These are phyloP conservation scores for Coniferiporia weirii DNA, from an alignment of 1,284 basidiomycete species.

Conservation along the genomic window DNA sequence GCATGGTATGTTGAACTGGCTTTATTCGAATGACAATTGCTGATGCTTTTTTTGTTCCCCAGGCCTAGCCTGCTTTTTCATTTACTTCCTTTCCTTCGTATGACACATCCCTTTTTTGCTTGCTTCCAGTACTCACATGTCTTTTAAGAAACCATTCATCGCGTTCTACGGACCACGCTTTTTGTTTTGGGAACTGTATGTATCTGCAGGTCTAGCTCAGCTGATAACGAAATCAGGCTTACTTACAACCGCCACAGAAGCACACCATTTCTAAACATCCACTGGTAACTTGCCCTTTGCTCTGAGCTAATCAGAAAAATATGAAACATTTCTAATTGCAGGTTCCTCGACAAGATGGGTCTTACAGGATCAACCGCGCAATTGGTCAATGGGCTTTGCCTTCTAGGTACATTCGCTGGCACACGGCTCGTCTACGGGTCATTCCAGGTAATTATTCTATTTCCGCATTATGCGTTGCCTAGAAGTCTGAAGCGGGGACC, in stretches of 20 bases:
- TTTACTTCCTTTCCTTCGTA: slow-evolving; percentile 59
- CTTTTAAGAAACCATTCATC: slow-evolving; percentile 59
- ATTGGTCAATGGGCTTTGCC: slow-evolving; percentile 56
- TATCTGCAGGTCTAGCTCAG: slow-evolving; percentile 14
- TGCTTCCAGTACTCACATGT: slow-evolving; percentile 12
- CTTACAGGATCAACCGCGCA: slow-evolving; percentile 62
- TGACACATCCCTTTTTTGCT: slow-evolving; percentile 26
- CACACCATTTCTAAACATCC: slow-evolving; percentile 74
- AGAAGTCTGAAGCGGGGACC: no score
- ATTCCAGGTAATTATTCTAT: slow-evolving; percentile 43
- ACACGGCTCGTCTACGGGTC: slow-evolving; percentile 63
- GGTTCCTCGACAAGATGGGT: slow-evolving; percentile 71
- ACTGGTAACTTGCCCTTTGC: slow-evolving; percentile 44
- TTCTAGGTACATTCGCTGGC: slow-evolving; percentile 59
- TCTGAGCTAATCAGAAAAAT: neutral
- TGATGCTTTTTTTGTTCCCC: neutral
- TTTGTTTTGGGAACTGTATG: slow-evolving; percentile 70
- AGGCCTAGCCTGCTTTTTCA: slow-evolving; percentile 54
- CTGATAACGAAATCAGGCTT: no score
- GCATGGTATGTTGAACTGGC: slow-evolving; percentile 43
- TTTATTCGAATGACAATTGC: slow-evolving; percentile 5
- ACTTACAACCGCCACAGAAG: slow-evolving; percentile 37
- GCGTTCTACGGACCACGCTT: slow-evolving; percentile 68
- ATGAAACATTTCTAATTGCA: slow-evolving; percentile 23
- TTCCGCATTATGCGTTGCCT: no score